These are phyloP conservation scores for Alternaria metachromatica DNA, from an alignment of 2,329 filamentous ascomycete genomes.

Conservation along the genomic window DNA sequence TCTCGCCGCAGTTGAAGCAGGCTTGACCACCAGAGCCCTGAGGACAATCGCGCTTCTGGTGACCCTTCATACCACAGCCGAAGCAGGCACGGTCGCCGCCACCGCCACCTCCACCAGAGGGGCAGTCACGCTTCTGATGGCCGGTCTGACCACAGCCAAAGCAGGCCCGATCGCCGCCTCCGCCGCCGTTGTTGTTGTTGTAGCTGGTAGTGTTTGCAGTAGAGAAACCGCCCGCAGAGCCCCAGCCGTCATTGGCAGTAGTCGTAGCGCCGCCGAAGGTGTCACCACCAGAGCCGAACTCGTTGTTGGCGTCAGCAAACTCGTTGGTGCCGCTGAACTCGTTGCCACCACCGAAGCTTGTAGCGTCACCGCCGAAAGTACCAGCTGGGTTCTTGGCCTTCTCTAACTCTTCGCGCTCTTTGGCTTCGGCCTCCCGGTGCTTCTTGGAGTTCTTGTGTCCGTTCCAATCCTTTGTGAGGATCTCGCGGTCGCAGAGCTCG, in stretches of 20 bases:
- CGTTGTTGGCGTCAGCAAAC: slow-evolving; percentile 45
- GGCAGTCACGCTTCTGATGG: slow-evolving; percentile 33
- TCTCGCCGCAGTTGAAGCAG: slow-evolving; percentile 41
- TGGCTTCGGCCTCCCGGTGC: slow-evolving; percentile 33
- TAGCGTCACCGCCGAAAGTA: slow-evolving; percentile 14
- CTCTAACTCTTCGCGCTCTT: slow-evolving; percentile 25
- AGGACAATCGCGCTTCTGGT: slow-evolving; percentile 32
- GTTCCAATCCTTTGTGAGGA: slow-evolving; percentile 42
- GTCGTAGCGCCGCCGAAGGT: slow-evolving; percentile 27
- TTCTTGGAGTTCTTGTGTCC: slow-evolving; percentile 43
- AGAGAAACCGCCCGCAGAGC: slow-evolving; percentile 22
- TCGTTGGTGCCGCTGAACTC: slow-evolving; percentile 39
- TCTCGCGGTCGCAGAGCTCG: slow-evolving; percentile 39
- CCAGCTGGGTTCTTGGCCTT: slow-evolving; percentile 1
- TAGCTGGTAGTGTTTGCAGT: slow-evolving; percentile 5
- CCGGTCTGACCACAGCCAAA: slow-evolving; percentile 33
- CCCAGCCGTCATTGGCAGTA: slow-evolving; percentile 53
- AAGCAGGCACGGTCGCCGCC: slow-evolving; percentile 31
- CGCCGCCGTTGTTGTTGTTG: slow-evolving; percentile 10
- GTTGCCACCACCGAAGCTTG: slow-evolving; percentile 10
- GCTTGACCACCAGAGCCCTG: slow-evolving; percentile 19
- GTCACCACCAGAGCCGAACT: slow-evolving; percentile 47
- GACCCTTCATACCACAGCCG: slow-evolving; percentile 30
- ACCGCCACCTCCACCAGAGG: slow-evolving; percentile 9
- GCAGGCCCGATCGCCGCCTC: slow-evolving; percentile 27